Evolutionary conservation across 345 rosid genomes (phyloP), one percentile per base, ranked within the genome.

Genomic region (Odontarrhena argentea): DNA sequence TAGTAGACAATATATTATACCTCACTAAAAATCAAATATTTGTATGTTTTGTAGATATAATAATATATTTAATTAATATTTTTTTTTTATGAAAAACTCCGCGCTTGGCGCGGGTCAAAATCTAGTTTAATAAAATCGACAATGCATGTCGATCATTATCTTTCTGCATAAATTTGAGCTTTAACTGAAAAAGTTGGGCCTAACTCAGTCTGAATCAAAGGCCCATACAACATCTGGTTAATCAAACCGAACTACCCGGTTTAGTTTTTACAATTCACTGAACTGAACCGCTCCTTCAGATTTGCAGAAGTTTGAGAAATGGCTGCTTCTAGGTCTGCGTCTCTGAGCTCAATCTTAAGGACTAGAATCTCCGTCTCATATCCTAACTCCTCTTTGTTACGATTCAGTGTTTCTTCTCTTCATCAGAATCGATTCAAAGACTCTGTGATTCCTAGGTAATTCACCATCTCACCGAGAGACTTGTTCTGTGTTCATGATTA

Each of bases 251-350:
- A 13, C 22, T 18, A 18, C 22, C 22, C 22, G 43, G 53, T 53
- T 65, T 53, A 25, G 2, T 22, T 18, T 9, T 12, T 3, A 13
- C 58, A 5, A 34, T 40, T 26, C 3, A 18, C 34, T 4, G 10
- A 45, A 45, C 63, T 47, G 46, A 18, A 24, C 9, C 30, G 7
- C 22, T 8, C n/a, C 7, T 3, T 34, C 44, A 0, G 54, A 10
- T 40, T 49, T 60, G 44, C 54, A 52, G 46, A 11, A 38, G 24
- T 45, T 6, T 25, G 55, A 56, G 46, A 58, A 13, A 82, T 81
- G 87, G 83, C 78, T 14, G 70, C 67, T 42, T 63, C 81, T 65
- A 63, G 63, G 63, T 82, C 79, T 57, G 47, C 81, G 13, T 54
- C 78, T 53, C 53, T 77, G 40, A 63, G 83, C 34, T 69, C 81